Evolutionary conservation across 2,329 filamentous ascomycete species (phyloP).

Genomic region (Ophiostoma pallidulum): DNA sequence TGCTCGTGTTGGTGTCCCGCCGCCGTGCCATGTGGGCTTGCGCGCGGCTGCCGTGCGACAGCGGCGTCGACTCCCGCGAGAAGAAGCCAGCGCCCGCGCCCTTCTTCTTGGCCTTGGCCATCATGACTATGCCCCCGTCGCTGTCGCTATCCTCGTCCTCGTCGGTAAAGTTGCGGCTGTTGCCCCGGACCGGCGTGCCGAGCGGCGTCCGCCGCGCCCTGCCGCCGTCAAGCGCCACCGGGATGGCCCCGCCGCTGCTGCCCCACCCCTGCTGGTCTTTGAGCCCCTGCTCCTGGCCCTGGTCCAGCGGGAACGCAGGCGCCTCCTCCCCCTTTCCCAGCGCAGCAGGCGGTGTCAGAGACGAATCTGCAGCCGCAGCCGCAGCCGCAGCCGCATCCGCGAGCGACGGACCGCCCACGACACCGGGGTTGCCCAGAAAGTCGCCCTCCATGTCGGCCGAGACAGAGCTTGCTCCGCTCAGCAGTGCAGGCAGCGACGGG

Average conservation of each 20-base stretch:
- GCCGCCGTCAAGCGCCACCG: constrained; percentile 19
- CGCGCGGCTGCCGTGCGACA: constrained; percentile 15
- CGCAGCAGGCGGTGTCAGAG: constrained; percentile 42
- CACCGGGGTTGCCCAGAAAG: constrained; percentile 42
- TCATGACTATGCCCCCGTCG: constrained; percentile 43
- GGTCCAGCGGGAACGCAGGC: constrained; percentile 37
- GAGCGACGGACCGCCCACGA: constrained; percentile 34
- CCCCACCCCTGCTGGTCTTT: constrained; percentile 19
- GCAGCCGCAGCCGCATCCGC: too few species aligned
- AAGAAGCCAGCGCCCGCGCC: constrained; percentile 18
- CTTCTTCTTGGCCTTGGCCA: constrained; percentile 42
- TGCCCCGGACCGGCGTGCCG: constrained; percentile 9
- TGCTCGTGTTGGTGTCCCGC: constrained; percentile 51
- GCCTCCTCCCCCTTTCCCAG: constrained; percentile 40
- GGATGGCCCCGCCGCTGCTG: constrained; percentile 18
- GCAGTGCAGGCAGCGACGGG: constrained; percentile 52
- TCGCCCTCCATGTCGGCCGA: constrained; percentile 55
- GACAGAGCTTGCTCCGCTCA: constrained; percentile 55
- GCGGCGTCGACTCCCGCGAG: constrained; percentile 21
- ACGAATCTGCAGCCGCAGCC: too few species aligned
- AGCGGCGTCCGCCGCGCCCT: neutral
- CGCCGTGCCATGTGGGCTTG: constrained; percentile 29
- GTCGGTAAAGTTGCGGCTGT: constrained; percentile 8
- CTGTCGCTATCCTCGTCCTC: constrained; percentile 45
- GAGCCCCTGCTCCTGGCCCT: constrained; percentile 23